Conservation (phyloP, 257 asterid species). For the Nicotiana noctiflora region DNA sequence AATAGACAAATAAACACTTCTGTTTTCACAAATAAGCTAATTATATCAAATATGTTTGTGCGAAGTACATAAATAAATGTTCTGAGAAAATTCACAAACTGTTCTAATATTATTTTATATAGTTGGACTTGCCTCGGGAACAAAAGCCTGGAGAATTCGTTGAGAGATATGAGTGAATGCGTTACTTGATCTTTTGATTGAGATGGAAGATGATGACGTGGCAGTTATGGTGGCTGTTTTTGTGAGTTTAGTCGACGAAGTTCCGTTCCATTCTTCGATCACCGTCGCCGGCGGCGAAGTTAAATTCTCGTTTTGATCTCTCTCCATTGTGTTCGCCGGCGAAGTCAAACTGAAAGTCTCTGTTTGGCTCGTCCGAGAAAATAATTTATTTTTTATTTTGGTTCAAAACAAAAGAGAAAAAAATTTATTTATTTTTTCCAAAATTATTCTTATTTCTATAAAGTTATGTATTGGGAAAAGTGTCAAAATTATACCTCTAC, state of each 20-base stretch:
- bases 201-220: slow-evolving; percentile 14
- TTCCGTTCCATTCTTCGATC: slow-evolving; percentile 97
- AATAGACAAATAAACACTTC: no score
- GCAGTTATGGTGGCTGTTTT: slow-evolving; percentile 70
- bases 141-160: slow-evolving; percentile 81
- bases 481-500: no score
- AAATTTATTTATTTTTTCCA: no score
- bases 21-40: no score
- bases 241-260: slow-evolving; percentile 55
- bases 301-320: not conserved
- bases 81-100: no score
- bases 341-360: slow-evolving; percentile 16
- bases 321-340: slow-evolving; percentile 11
- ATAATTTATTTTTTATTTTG: not conserved
- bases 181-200: slow-evolving; percentile 48
- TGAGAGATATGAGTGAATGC: slow-evolving; percentile 57
- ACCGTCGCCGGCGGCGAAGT: slow-evolving; percentile 5
- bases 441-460: no score
- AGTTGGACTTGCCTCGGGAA: slow-evolving; percentile 60
- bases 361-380: slow-evolving; percentile 14
- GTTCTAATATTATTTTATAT: no score
- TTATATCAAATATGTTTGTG: no score
- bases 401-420: no score
- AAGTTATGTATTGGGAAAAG: no score
- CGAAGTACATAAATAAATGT: no score